Conservation (phyloP, 768 basidiomycete genomes). For the Fomitopsis serialis region DNA sequence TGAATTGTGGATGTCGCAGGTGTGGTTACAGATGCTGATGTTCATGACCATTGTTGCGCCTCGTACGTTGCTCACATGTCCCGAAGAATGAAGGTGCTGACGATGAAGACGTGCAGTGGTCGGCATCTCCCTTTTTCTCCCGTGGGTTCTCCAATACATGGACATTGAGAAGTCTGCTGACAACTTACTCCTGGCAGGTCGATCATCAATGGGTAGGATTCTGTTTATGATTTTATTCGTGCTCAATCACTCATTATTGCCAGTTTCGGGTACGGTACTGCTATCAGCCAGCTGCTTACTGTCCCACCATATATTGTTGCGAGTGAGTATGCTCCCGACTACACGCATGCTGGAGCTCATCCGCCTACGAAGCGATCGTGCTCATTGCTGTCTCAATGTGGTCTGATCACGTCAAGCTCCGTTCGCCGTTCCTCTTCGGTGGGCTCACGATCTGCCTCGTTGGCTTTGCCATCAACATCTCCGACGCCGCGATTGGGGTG, state of each 20-base stretch:
- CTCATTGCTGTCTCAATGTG: conserved; percentile 47
- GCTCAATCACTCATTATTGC: too few relatives aligned
- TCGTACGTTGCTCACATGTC: conserved; percentile 35
- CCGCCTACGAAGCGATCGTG: conserved; percentile 37
- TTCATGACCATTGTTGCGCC: conserved; percentile 56
- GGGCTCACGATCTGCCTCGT: conserved; percentile 47
- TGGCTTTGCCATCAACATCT: conserved; percentile 63
- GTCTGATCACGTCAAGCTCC: conserved; percentile 51
- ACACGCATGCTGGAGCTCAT: background rate
- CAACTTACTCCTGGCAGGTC: conserved; percentile 31
- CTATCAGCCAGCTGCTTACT: conserved; percentile 59
- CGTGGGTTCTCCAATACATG: conserved; percentile 37
- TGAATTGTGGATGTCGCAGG: too few relatives aligned
- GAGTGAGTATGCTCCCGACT: conserved; percentile 39
- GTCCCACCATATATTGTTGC: conserved; percentile 64
- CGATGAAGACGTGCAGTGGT: conserved; percentile 37
- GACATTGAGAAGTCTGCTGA: background rate
- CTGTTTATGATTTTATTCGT: too few relatives aligned
- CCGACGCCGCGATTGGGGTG: conserved; percentile 40
- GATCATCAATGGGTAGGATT: conserved; percentile 54
- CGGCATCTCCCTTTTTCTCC: conserved; percentile 66
- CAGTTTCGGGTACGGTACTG: conserved; percentile 53
- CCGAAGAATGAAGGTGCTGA: background rate
- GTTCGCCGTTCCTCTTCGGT: conserved; percentile 53
- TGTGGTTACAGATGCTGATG: conserved; percentile 44